Conservation (phyloP, 2,329 filamentous ascomycete genomes). For the Claviceps sp. region DNA sequence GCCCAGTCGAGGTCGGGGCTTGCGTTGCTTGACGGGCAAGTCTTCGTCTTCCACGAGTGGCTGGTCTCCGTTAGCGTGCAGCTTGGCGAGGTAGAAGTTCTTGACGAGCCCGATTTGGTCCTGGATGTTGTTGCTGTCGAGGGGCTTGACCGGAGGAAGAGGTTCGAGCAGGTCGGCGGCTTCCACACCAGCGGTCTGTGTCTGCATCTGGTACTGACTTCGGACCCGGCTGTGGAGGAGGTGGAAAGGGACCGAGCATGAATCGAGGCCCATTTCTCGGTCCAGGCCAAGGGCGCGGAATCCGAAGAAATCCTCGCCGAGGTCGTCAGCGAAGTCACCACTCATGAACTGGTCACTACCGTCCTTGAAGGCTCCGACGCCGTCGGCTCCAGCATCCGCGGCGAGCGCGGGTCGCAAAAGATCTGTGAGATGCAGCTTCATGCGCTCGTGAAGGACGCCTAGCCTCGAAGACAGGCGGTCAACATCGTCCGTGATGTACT, state of each 20-base stretch:
- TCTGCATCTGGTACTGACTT: conserved; percentile 69
- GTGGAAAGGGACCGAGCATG: conserved; percentile 84
- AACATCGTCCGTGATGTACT: conserved; percentile 86
- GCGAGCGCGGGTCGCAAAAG: conserved; percentile 78
- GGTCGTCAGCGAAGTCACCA: conserved; percentile 93
- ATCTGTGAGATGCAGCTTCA: conserved; percentile 88
- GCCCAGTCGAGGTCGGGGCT: conserved; percentile 48
- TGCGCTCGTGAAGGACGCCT: conserved; percentile 75
- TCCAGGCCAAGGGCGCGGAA: conserved; percentile 92
- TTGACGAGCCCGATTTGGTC: conserved; percentile 77
- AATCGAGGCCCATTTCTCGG: conserved; percentile 76
- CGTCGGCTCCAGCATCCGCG: conserved; percentile 62
- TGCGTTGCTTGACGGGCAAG: conserved; percentile 81
- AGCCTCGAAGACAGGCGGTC: conserved; percentile 73
- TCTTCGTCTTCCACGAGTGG: conserved; percentile 90
- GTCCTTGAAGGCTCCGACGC: conserved; percentile 84
- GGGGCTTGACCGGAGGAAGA: conserved; percentile 57
- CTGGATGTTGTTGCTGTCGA: conserved; percentile 66
- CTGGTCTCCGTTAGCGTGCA: conserved; percentile 69
- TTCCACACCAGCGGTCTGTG: conserved; percentile 44
- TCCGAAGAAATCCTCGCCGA: conserved; percentile 97
- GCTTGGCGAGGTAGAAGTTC: conserved; percentile 81
- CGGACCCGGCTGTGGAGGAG: conserved; percentile 84
- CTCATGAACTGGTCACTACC: conserved; percentile 94
- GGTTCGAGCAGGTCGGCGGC: conserved; percentile 51